Evolutionary conservation across 805 yeast species (phyloP), one percentile per base, ranked within the genome.

Genomic region (Teunomyces lycoperdinae): DNA sequence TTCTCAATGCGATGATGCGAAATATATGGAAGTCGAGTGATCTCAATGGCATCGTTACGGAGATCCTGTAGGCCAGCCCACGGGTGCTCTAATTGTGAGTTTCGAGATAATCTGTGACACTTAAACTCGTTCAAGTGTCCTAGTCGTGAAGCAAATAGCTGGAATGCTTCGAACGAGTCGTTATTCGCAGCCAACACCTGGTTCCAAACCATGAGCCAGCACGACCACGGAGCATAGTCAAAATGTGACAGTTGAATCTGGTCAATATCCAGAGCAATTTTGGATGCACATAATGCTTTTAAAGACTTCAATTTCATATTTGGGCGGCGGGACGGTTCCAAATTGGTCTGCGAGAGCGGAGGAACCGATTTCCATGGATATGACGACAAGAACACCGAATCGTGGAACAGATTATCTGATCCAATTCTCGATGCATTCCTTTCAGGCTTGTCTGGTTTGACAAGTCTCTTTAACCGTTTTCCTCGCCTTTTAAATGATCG

Each of bases 121-220:
- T 53, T 50, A 50, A 70, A 70, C 2, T 49, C 47, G 1, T 30
- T 38, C 11, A 55, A 50, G 1, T 43, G 32, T 1, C 56, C 52
- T 39, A 64, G 62, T 9, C 45, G 50, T 5, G 49, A 28, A 8
- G 67, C 64, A 54, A 72, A 73, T 29, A 61, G 47, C 2, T 53
- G 49, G 46, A 66, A 69, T 5, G 62, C 54, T 5, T 52, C 52
- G 8, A 69, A 61, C 44, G 67, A 62, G 50, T 73, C 78, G 13
- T 55, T 57, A 28, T 62, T 57, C 16, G 51, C 26, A 9, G 34
- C 33, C 30, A 68, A 47, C 2, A 71, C 55, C 17, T 48, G 26
- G 3, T 55, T 52, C 78, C 78, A 73, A 2, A 73, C 70, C 14
- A 51, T 30, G 13, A 41, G 49, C 64, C 73, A 64, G 49, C 66